These are phyloP conservation scores for Raphanus raphanistrum DNA, from an alignment of 345 rosid species.

Conservation along the genomic window DNA sequence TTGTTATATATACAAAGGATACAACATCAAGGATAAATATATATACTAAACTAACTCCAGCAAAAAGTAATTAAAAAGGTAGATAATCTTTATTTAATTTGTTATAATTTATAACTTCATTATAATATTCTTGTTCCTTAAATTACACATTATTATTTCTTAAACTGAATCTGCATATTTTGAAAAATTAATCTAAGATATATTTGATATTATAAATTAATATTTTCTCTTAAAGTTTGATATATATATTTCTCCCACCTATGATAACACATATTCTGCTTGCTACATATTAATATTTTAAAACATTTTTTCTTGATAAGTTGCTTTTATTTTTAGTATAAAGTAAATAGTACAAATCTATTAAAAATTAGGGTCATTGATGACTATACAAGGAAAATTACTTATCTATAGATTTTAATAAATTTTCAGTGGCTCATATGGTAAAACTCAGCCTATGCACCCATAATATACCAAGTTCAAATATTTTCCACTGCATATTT, in stretches of 20 bases:
- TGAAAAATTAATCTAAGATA: not conserved
- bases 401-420: too few species aligned
- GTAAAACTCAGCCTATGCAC: too few species aligned
- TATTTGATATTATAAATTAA: not conserved
- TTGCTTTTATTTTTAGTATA: too few species aligned
- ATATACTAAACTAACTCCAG: not conserved
- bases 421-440: too few species aligned
- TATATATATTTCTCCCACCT: not conserved
- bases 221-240: not conserved
- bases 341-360: too few species aligned
- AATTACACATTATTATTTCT: not conserved
- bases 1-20: constrained; percentile 2
- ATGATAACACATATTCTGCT: not conserved
- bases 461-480: too few species aligned
- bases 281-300: not conserved
- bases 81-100: not conserved
- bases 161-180: not conserved
- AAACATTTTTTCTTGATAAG: too few species aligned
- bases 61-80: not conserved
- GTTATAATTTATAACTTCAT: not conserved
- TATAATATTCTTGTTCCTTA: not conserved
- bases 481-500: too few species aligned
- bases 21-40: not conserved
- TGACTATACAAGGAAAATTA: too few species aligned
- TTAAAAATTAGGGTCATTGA: too few species aligned